These are phyloP conservation scores for Smallanthus sonchifolius DNA, from an alignment of 129 eudicot species.

Conservation along the genomic window DNA sequence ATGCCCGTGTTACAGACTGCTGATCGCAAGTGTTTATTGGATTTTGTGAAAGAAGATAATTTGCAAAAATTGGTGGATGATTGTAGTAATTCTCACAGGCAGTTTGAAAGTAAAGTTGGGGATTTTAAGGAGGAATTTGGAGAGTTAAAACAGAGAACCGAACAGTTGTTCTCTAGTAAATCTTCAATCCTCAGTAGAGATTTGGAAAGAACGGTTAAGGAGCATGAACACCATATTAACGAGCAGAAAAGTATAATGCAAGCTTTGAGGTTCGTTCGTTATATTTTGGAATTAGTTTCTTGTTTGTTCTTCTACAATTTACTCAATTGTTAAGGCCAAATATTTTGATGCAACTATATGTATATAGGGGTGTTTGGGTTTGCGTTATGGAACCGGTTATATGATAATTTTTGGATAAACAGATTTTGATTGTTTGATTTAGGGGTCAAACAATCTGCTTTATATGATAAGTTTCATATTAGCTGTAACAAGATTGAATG, in stretches of 20 bases:
- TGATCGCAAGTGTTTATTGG: conserved; percentile 62
- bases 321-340: too few relatives aligned
- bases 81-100: conserved; percentile 73
- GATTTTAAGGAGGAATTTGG: conserved; percentile 91
- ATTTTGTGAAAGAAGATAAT: conserved; percentile 81
- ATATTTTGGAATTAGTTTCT: not conserved
- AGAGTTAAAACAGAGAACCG: conserved; percentile 60
- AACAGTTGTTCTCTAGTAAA: conserved; percentile 65
- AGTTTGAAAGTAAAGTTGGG: conserved; percentile 78
- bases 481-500: not conserved
- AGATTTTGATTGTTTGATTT: not conserved
- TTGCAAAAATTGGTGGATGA: conserved; percentile 72
- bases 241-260: conserved; percentile 94
- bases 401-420: not conserved
- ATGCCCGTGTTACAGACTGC: conserved; percentile 59
- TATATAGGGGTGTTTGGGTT: not conserved
- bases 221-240: conserved; percentile 48
- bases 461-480: not conserved
- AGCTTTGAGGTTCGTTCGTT: conserved; percentile 68
- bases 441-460: not conserved
- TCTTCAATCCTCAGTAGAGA: conserved; percentile 57
- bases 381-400: not conserved
- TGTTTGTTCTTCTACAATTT: conserved; percentile 17
- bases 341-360: not conserved
- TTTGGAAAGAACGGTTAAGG: conserved; percentile 58